Evolutionary conservation across 768 basidiomycete species (phyloP).

Genomic region (Mycena indigotica): DNA sequence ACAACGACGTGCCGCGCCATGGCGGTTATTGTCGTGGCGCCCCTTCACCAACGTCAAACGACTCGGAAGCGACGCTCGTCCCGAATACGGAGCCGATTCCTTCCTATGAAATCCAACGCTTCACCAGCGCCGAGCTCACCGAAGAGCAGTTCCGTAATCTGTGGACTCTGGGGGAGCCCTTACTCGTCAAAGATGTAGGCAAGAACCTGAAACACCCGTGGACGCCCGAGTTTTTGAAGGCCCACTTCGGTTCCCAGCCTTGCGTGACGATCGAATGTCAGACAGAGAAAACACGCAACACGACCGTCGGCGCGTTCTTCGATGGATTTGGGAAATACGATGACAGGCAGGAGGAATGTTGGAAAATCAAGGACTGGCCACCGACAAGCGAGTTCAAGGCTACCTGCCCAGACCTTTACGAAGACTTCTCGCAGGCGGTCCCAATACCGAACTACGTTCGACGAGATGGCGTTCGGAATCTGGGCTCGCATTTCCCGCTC

Average conservation of each 20-base stretch:
- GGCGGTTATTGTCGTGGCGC: background rate
- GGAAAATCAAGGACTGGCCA: conserved; percentile 96
- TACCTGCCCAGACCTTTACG: conserved; percentile 81
- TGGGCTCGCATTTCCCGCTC: conserved; percentile 85
- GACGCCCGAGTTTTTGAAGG: conserved; percentile 81
- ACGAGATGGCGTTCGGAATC: conserved; percentile 84
- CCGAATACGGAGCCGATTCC: conserved; percentile 40
- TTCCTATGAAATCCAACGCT: conserved; percentile 47
- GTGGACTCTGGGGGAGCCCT: conserved; percentile 75
- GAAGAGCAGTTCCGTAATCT: conserved; percentile 63
- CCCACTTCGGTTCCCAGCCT: conserved; percentile 61
- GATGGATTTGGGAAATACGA: conserved; percentile 70
- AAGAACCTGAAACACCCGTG: conserved; percentile 68
- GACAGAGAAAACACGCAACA: conserved; percentile 60
- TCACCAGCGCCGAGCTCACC: conserved; percentile 52
- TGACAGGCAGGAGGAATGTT: conserved; percentile 49
- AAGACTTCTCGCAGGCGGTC: conserved; percentile 81
- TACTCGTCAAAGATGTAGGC: conserved; percentile 73
- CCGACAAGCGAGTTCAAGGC: conserved; percentile 81
- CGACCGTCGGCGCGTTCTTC: conserved; percentile 82
- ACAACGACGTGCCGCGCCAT: conserved; percentile 15
- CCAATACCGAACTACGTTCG: conserved; percentile 91
- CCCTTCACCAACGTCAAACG: conserved; percentile 9
- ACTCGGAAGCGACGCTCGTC: conserved; percentile 15
- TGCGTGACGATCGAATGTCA: conserved; percentile 85